These are phyloP conservation scores for Monosporascus sp. DNA, from an alignment of 2,329 filamentous ascomycete species.

Conservation along the genomic window DNA sequence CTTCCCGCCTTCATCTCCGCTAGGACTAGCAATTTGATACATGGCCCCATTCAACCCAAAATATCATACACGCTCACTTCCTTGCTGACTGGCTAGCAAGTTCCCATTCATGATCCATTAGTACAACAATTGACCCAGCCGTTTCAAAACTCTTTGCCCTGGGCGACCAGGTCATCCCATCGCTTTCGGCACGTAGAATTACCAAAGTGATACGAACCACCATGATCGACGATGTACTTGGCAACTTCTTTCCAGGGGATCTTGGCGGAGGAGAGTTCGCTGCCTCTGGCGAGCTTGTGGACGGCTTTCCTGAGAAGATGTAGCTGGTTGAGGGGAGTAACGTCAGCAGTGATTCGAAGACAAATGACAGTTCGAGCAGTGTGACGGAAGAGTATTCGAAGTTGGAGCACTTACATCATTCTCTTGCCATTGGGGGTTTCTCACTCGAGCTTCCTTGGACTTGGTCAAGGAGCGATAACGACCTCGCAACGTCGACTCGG, in stretches of 20 bases:
- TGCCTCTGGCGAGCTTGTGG: conserved; percentile 26
- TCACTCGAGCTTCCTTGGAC: conserved; percentile 52
- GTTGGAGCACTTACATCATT: conserved; percentile 53
- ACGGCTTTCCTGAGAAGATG: conserved; percentile 41
- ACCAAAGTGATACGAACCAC: conserved; percentile 55
- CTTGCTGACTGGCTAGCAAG: background rate
- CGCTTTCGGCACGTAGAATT: conserved; percentile 54
- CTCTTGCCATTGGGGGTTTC: conserved; percentile 59
- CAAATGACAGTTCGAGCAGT: background rate
- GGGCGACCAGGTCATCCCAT: conserved; percentile 42
- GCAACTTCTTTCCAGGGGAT: conserved; percentile 54
- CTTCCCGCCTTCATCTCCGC: conserved; percentile 3
- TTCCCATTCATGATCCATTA: background rate
- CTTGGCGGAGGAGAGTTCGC: conserved; percentile 28
- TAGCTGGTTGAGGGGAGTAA: conserved; percentile 28
- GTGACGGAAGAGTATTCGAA: conserved; percentile 1
- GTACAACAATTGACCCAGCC: background rate
- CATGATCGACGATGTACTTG: conserved; percentile 44
- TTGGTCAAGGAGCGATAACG: conserved; percentile 63
- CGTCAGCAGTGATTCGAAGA: background rate
- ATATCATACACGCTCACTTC: conserved; percentile 10
- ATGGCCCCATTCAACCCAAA: conserved; percentile 4
- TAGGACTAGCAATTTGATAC: conserved; percentile 10
- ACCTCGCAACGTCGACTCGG: conserved; percentile 69
- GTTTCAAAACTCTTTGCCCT: conserved; percentile 10